These are phyloP conservation scores for Trichoderma harzianum DNA, from an alignment of 2,329 filamentous ascomycete species.

Conservation along the genomic window DNA sequence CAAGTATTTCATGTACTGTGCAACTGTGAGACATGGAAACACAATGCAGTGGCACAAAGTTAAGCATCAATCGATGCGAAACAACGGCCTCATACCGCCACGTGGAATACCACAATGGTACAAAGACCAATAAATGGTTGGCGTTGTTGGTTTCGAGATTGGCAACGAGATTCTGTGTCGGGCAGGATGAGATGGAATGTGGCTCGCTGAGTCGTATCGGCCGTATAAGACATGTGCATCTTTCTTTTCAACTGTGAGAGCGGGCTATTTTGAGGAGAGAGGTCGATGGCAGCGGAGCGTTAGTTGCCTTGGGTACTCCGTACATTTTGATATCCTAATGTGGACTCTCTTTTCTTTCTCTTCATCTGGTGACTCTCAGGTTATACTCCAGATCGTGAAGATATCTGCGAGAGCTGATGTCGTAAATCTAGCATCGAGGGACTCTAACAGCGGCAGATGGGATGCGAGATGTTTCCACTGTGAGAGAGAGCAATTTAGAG, in stretches of 20 bases:
- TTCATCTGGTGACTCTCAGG: accelerated
- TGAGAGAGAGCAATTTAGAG: background rate
- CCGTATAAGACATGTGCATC: background rate
- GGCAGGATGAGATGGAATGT: background rate
- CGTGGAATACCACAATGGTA: background rate
- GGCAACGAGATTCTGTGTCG: background rate
- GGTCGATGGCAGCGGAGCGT: background rate
- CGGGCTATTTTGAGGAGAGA: background rate
- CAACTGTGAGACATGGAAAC: background rate
- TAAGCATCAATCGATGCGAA: background rate
- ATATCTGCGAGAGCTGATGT: background rate
- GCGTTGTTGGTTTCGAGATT: background rate
- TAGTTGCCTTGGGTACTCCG: background rate
- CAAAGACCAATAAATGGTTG: background rate
- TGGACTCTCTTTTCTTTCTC: background rate
- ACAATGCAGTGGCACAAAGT: background rate
- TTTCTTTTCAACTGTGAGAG: background rate
- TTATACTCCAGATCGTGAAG: background rate
- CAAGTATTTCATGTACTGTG: background rate
- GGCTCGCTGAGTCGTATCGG: background rate
- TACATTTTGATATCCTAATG: background rate
- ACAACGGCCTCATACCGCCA: background rate
- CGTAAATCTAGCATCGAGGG: background rate
- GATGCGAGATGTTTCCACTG: background rate
- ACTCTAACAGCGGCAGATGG: background rate